Percentiles rank a stretch among this genome's conserved stretches.
Evolutionary conservation across 495 filamentous ascomycete species (phyloP).

Genomic region (Aspergillus steynii): DNA sequence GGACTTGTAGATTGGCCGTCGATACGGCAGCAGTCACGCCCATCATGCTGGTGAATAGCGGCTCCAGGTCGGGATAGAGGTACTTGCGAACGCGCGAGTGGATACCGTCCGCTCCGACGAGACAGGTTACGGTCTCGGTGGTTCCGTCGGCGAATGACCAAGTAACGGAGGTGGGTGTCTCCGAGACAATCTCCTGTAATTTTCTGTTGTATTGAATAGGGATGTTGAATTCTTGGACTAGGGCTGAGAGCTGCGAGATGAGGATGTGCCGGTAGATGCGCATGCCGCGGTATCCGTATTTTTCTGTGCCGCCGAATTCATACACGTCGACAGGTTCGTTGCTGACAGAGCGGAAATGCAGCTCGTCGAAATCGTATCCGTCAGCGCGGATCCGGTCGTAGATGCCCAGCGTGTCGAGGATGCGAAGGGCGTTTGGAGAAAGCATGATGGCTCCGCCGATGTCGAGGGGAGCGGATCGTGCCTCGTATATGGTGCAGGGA

Average conservation of each 20-base stretch:
- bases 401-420: conserved; percentile 47
- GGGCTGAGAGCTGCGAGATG: conserved; percentile 35
- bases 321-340: conserved; percentile 40
- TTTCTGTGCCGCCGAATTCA: conserved; percentile 41
- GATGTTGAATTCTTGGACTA: conserved; percentile 35
- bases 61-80: conserved; percentile 31
- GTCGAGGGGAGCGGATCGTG: conserved; percentile 31
- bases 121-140: conserved; percentile 25
- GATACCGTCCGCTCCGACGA: conserved; percentile 54
- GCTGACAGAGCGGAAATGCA: conserved; percentile 41
- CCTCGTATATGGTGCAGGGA: conserved; percentile 46
- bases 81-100: conserved; percentile 46
- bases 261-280: conserved; percentile 51
- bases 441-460: conserved; percentile 54
- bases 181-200: conserved; percentile 36
- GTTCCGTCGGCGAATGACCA: conserved; percentile 46
- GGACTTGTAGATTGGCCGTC: conserved; percentile 21
- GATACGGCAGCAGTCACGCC: conserved; percentile 32
- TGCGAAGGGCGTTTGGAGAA: conserved; percentile 50
- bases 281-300: conserved; percentile 46
- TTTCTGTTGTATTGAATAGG: conserved; percentile 42
- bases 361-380: conserved; percentile 37
- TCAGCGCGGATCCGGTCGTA: conserved; percentile 36
- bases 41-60: conserved; percentile 29
- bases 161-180: conserved; percentile 32